Evolutionary conservation across 2,329 filamentous ascomycete species (phyloP).

Genomic region (Xylariaceae sp.): DNA sequence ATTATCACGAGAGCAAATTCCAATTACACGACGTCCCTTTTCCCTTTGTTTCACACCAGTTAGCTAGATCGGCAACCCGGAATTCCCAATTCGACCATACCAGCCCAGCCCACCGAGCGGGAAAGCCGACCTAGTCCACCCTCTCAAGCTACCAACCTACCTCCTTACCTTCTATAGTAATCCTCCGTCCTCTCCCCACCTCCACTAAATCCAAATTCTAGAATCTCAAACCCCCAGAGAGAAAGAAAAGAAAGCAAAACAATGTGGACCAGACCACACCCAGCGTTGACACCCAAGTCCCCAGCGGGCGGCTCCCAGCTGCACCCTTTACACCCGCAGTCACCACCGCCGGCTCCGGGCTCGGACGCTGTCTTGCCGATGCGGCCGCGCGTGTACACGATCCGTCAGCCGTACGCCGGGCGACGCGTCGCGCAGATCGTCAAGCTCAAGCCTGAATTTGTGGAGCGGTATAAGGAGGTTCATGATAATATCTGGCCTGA

Average conservation of each 20-base stretch:
- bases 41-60: no score
- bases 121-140: no score
- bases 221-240: no score
- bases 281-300: background rate
- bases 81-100: no score
- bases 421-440: slow-evolving; percentile 68
- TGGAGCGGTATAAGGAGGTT: slow-evolving; percentile 68
- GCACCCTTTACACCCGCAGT: background rate
- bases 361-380: slow-evolving; percentile 2
- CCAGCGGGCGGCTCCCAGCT: slow-evolving; percentile 6
- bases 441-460: slow-evolving; percentile 62
- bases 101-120: no score
- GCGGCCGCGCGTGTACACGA: slow-evolving; percentile 17
- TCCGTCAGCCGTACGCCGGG: slow-evolving; percentile 38
- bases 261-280: background rate
- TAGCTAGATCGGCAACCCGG: no score
- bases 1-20: no score
- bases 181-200: background rate
- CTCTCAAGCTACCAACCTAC: no score
- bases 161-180: no score
- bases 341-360: slow-evolving; percentile 3
- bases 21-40: no score
- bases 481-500: slow-evolving; percentile 75
- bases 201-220: background rate
- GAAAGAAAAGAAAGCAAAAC: no score